phyloP scores from a whole-genome alignment of 169 alveolate species.

The Cystoisospora suis region DNA sequence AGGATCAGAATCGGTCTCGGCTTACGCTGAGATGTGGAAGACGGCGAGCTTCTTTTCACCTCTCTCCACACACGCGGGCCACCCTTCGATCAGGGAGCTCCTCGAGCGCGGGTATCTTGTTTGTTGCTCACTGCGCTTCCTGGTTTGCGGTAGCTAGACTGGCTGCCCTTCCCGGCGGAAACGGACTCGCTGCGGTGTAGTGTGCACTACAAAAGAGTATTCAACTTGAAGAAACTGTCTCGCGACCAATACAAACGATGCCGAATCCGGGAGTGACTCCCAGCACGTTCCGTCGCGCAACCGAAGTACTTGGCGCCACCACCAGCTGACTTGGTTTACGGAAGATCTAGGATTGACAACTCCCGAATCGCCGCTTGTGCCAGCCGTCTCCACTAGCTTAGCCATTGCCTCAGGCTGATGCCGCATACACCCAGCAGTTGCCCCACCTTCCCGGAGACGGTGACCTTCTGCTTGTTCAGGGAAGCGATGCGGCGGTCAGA shows the following conservation, averaged over 20 bases:
- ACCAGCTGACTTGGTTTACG: background rate
- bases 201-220: too few relatives aligned
- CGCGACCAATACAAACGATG: too few relatives aligned
- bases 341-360: background rate
- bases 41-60: too few relatives aligned
- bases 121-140: too few relatives aligned
- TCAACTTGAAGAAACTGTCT: too few relatives aligned
- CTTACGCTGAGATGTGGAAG: background rate
- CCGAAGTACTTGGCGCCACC: background rate
- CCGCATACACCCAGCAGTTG: background rate
- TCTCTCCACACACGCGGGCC: too few relatives aligned
- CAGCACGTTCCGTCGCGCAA: background rate
- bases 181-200: too few relatives aligned
- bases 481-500: conserved; percentile 36
- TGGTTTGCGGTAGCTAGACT: too few relatives aligned
- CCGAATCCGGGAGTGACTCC: too few relatives aligned
- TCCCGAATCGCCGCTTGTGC: background rate
- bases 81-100: too few relatives aligned
- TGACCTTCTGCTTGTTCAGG: background rate
- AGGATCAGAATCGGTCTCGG: background rate
- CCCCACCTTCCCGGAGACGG: background rate
- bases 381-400: background rate
- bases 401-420: background rate
- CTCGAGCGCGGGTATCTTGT: too few relatives aligned
- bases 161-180: too few relatives aligned